Conservation (phyloP, 768 basidiomycete genomes). For the Agaricus blazei region DNA sequence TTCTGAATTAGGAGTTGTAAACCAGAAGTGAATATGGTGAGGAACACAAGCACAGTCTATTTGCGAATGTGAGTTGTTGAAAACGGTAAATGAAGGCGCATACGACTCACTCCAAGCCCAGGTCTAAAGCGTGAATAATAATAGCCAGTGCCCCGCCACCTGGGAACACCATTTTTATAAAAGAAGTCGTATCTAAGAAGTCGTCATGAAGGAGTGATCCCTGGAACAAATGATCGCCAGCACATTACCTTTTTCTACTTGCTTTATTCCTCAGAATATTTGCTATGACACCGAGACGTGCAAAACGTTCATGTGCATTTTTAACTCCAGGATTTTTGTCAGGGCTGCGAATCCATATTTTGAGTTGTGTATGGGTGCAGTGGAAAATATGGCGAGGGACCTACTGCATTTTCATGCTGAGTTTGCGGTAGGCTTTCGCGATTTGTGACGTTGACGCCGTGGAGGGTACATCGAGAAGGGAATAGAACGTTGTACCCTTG, state of each 20-base stretch:
- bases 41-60: slow-evolving; percentile 73
- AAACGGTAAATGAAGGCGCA: background rate
- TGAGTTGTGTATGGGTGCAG: background rate
- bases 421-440: slow-evolving; percentile 85
- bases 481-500: slow-evolving; percentile 95
- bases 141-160: slow-evolving; percentile 94
- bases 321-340: slow-evolving; percentile 92
- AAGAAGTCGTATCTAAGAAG: slow-evolving; percentile 78
- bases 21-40: slow-evolving; percentile 69
- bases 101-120: slow-evolving; percentile 59
- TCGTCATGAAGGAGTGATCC: slow-evolving; percentile 2
- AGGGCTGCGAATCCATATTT: slow-evolving; percentile 48
- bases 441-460: slow-evolving; percentile 76
- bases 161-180: slow-evolving; percentile 96
- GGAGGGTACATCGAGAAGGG: slow-evolving; percentile 78
- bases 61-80: background rate
- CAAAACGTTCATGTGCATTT: slow-evolving; percentile 82
- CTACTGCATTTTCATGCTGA: slow-evolving; percentile 87
- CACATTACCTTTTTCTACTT: slow-evolving; percentile 64
- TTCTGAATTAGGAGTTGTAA: slow-evolving; percentile 79
- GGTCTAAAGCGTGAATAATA: slow-evolving; percentile 96
- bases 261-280: slow-evolving; percentile 76
- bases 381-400: slow-evolving; percentile 20
- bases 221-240: background rate
- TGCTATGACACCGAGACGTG: slow-evolving; percentile 83